Conservation (phyloP, 2,329 filamentous ascomycete species). For the Colletotrichum tamarilloi region DNA sequence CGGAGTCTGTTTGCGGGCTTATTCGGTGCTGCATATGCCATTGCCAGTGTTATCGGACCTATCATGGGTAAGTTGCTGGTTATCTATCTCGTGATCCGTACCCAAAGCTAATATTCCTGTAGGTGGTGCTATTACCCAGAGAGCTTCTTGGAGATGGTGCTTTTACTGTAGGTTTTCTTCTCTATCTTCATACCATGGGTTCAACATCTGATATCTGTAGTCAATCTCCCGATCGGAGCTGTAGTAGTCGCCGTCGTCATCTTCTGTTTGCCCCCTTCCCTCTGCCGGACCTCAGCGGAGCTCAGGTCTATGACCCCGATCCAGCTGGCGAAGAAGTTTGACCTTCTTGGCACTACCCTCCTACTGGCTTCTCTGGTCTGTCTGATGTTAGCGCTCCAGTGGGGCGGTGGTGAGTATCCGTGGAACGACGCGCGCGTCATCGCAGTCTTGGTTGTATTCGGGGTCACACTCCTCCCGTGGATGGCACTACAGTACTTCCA, state of each 20-base stretch:
- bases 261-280: constrained; percentile 21
- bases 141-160: constrained; percentile 52
- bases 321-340: constrained; percentile 38
- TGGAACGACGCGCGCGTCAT: constrained; percentile 42
- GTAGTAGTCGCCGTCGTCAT: constrained; percentile 41
- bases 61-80: constrained; percentile 35
- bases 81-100: not conserved
- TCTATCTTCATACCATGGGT: no score
- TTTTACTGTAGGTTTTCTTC: constrained; percentile 41
- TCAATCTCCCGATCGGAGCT: constrained; percentile 41
- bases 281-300: not conserved
- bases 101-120: constrained; percentile 19
- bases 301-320: not conserved
- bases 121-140: constrained; percentile 46
- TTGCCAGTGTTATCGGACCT: constrained; percentile 44
- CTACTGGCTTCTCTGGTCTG: constrained; percentile 43
- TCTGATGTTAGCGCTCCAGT: constrained; percentile 56
- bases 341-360: constrained; percentile 28
- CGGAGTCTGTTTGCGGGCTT: constrained; percentile 50
- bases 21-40: constrained; percentile 49
- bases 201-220: constrained; percentile 20
- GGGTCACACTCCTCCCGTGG: constrained; percentile 41
- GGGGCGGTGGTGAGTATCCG: constrained; percentile 48
- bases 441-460: constrained; percentile 41
- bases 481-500: constrained; percentile 52